Evolutionary conservation across 352 stramenopile species (phyloP).

Genomic region (Discostella stelligera): DNA sequence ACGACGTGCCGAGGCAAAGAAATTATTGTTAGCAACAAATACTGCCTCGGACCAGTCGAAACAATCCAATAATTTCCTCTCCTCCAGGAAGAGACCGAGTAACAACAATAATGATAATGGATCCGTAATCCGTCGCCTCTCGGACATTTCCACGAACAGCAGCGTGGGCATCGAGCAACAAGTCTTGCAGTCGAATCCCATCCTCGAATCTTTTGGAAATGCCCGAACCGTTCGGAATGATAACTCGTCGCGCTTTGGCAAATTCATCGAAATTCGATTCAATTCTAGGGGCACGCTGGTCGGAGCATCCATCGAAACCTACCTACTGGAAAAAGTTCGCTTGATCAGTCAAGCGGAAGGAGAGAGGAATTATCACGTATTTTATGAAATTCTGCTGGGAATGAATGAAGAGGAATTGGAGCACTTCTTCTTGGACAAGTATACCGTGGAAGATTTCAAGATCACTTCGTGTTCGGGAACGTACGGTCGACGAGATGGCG

Average conservation of each 20-base stretch:
- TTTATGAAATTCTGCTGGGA: conserved; percentile 88
- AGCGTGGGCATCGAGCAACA: conserved; percentile 42
- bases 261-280: conserved; percentile 98
- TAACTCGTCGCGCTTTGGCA: conserved; percentile 95
- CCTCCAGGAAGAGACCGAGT: neutral
- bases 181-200: conserved; percentile 86
- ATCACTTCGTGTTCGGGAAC: conserved; percentile 65
- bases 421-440: conserved; percentile 48
- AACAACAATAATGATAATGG: neutral
- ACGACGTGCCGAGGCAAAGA: conserved; percentile 1
- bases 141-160: neutral
- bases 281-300: conserved; percentile 25
- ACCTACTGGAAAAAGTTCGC: conserved; percentile 97
- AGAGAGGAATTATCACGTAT: conserved; percentile 99
- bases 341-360: conserved; percentile 90
- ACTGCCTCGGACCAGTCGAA: neutral
- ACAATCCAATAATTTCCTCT: neutral
- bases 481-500: conserved; percentile 68
- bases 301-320: conserved; percentile 88
- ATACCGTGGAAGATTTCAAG: conserved; percentile 64
- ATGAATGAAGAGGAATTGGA: conserved; percentile 33
- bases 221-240: conserved; percentile 95
- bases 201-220: conserved; percentile 97
- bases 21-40: conserved; percentile 1
- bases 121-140: neutral